Evolutionary conservation across 2,329 filamentous ascomycete genomes (phyloP).

Genomic region (Elsinoe australis): DNA sequence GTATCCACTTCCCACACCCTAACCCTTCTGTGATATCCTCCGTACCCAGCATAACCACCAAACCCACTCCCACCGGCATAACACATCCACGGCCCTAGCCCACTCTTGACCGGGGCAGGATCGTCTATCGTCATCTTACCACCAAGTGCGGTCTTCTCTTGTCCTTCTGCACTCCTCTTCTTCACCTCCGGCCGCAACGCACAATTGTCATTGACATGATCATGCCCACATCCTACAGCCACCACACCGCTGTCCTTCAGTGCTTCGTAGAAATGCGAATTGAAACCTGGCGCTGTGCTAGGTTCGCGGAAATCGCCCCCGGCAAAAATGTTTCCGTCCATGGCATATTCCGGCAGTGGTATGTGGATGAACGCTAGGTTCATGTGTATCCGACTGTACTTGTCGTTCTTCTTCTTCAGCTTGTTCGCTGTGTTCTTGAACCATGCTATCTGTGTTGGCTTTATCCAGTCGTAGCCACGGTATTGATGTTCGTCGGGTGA

Average conservation of each 20-base stretch:
- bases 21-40: conserved; percentile 72
- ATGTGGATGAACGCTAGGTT: conserved; percentile 98
- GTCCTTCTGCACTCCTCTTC: background rate
- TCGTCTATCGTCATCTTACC: conserved; percentile 35
- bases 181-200: conserved; percentile 45
- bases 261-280: conserved; percentile 87
- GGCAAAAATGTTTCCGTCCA: conserved; percentile 46
- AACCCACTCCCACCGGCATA: conserved; percentile 89
- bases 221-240: conserved; percentile 86
- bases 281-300: conserved; percentile 80
- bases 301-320: conserved; percentile 72
- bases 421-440: conserved; percentile 70
- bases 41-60: conserved; percentile 89
- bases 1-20: conserved; percentile 90
- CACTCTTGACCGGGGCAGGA: conserved; percentile 23
- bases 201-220: conserved; percentile 97
- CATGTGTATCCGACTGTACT: conserved; percentile 88
- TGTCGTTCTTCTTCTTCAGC: conserved; percentile 59
- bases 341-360: conserved; percentile 79
- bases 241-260: conserved; percentile 77
- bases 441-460: conserved; percentile 89
- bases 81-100: conserved; percentile 76
- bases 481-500: conserved; percentile 81
- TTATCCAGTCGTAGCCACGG: conserved; percentile 96
- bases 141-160: background rate